Evolutionary conservation across 371 early-diverging fungal species (phyloP), one percentile per base, ranked within the genome.

Genomic region (Nematocida ausubeli): DNA sequence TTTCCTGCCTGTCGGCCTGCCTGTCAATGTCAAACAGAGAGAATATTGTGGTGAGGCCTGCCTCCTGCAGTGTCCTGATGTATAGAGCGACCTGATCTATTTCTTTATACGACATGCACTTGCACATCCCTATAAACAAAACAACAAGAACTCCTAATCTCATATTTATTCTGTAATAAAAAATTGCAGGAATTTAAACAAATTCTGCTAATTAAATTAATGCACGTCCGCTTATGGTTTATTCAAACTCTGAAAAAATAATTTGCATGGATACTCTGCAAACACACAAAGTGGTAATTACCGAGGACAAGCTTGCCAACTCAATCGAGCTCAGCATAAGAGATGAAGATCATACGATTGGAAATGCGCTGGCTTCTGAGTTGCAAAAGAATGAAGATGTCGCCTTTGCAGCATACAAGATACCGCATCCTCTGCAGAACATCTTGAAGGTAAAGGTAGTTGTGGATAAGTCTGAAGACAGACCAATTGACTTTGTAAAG

Each of bases 271-370:
- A 66, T 54, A 75, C 78, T 9, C 58, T 67, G 14, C 68, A 65
- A 47, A 42, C 28, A 22, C 16, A 54, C 7, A 75, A 75, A 56
- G 32, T 75, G 30, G 40, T 54, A 37, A 65, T 75, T 37, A 35
- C 60, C 6, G 94, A 95, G 83, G 89, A 92, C 40, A 92, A 92
- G 83, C 90, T 95, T 83, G 91, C 92, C 22, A 95, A 95, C 85
- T 92, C 93, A 39, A 91, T 92, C 6, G 92, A 92, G 9, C 91
- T 94, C 86, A 89, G 88, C 62, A 90, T 97, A 63, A 89, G 92
- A 71, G 90, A 91, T 84, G 97, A 97, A 86, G 95, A 95, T 87
- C 97, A 97, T 84, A 95, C 96, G 3, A 84, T 95, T 5, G 97
- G 91, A 58, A 95, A 95, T 83, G 88, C 93, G 81, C 86, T 97